Evolutionary conservation across 1,139 yeast genomes (phyloP), one percentile per base, ranked within the genome.

Genomic region (Nakaseomyces nivariensis): DNA sequence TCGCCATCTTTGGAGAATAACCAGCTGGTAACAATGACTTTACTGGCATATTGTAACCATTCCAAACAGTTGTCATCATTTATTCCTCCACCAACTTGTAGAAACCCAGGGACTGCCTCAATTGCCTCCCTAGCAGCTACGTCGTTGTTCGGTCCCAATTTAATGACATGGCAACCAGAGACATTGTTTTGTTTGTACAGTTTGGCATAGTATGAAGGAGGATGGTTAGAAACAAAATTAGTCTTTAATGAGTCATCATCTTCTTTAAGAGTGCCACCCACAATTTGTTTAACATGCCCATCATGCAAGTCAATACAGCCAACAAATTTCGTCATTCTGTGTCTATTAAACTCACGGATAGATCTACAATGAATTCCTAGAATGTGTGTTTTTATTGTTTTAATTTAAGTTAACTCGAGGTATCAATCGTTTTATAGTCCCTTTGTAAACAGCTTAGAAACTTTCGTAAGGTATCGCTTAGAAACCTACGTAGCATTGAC

Each of bases 41-140:
- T 64, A 40, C 60, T 56, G 1, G 69, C 69, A 37, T 52, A 25
- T 48, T 59, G 46, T 47, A 66, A 45, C 98, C 98, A 92, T 22
- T 70, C 63, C 51, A 72, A 53, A 1, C 97, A 96, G 66, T 92
- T 92, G 1, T 72, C 72, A 29, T 73, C 74, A 52, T 73, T 87
- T 56, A 92, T 87, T 0, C 98, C 97, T 17, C 98, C 98, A 0
- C 98, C 98, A 5, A 92, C 77, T 67, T 92, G 98, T 43, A 92
- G 69, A 27, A 72, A 68, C 3, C 68, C 62, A 0, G 95, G 95
- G 90, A 96, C 88, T 1, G 85, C 75, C 6, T 63, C 52, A 37
- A 92, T 67, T 0, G 97, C 98, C 45, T 78, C 77, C 48, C 69
- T 63, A 0, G 98, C 98, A 0, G 96, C 96, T 1, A 67, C 75